phyloP scores from a whole-genome alignment of 2,329 filamentous ascomycete species.

The Periconia sp. region DNA sequence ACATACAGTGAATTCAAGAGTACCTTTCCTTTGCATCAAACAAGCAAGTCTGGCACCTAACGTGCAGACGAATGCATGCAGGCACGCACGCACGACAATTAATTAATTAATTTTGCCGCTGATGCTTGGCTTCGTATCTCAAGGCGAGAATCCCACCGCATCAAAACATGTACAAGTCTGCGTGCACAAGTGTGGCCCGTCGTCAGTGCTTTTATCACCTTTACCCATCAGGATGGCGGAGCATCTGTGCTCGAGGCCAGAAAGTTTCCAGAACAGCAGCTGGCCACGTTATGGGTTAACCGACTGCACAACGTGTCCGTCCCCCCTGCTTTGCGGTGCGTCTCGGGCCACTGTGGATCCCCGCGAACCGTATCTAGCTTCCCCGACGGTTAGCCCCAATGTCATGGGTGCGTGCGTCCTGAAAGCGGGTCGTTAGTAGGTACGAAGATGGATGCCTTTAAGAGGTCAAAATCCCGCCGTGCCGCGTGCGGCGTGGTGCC shows the following conservation, averaged over 20 bases:
- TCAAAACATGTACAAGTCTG: no score
- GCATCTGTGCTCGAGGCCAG: slow-evolving; percentile 4
- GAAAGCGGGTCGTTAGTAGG: slow-evolving; percentile 4
- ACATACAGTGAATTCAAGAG: no score
- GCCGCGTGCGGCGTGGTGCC: background rate
- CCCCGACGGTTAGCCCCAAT: slow-evolving; percentile 6
- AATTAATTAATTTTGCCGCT: no score
- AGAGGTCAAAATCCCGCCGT: slow-evolving; percentile 3
- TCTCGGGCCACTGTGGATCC: slow-evolving; percentile 1
- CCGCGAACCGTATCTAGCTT: slow-evolving; percentile 9
- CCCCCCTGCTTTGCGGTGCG: background rate
- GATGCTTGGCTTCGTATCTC: no score
- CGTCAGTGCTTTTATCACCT: background rate
- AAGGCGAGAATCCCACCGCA: no score
- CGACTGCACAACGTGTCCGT: slow-evolving; percentile 2
- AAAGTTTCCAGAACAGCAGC: slow-evolving; percentile 6
- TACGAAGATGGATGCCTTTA: slow-evolving; percentile 1
- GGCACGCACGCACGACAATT: no score
- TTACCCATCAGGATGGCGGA: background rate
- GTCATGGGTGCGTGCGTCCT: background rate
- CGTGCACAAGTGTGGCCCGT: background rate
- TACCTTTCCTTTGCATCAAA: no score
- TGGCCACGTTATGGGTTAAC: slow-evolving; percentile 3
- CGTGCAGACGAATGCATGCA: no score
- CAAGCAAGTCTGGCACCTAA: no score